phyloP scores from a whole-genome alignment of 2,329 filamentous ascomycete species.

The Xylaria sp. region DNA sequence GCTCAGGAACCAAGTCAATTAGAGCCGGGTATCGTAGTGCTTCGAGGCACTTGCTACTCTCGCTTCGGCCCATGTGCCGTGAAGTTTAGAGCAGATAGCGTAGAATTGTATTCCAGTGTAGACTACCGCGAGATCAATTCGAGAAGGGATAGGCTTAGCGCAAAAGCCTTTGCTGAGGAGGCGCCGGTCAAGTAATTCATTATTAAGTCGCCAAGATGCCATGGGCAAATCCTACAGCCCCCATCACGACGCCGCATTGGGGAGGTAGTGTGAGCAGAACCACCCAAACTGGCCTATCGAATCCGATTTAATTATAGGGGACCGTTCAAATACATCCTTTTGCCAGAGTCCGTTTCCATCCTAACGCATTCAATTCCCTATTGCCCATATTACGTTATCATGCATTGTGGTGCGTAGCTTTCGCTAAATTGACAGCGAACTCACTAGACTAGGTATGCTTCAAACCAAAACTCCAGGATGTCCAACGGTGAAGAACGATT shows the following conservation, averaged over 20 bases:
- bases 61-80: neutral
- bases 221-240: neutral
- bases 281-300: neutral
- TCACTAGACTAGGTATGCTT: too few relatives aligned
- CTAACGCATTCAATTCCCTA: too few relatives aligned
- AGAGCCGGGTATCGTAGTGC: neutral
- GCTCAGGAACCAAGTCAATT: neutral
- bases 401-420: too few relatives aligned
- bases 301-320: neutral
- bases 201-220: neutral
- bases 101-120: neutral
- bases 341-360: too few relatives aligned
- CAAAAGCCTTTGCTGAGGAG: slow-evolving; percentile 3
- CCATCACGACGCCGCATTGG: slow-evolving; percentile 1
- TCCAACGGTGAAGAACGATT: too few relatives aligned
- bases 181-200: neutral
- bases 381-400: too few relatives aligned
- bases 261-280: neutral
- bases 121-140: neutral
- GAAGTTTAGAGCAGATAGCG: neutral
- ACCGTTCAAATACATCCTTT: neutral
- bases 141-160: neutral
- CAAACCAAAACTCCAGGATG: too few relatives aligned
- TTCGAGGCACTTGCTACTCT: neutral
- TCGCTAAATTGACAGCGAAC: too few relatives aligned